Evolutionary conservation across 306 rosid genomes (phyloP), one percentile per base, ranked within the genome.

Genomic region (Biancaea sappan): DNA sequence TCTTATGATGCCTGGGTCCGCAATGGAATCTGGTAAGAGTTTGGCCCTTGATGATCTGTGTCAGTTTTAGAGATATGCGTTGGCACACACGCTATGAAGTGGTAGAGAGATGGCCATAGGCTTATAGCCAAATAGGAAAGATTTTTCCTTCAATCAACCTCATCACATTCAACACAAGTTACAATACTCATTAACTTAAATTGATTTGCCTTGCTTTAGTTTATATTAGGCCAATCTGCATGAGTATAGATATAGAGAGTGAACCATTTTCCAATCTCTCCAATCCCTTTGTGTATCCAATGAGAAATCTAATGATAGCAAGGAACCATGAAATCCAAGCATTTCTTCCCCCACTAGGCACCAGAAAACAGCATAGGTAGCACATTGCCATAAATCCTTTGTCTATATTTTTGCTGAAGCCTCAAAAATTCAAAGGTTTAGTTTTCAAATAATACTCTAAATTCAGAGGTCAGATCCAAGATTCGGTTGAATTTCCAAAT

Each of bases 1-100:
- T 69, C 77, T 87, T 66, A 83, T 86, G 96, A 88, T 88, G 85
- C 98, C 96, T 12, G 54, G 51, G 21, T 84, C 93, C 67, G 58
- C 87, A 16, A 69, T 68, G 85, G 87, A 90, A 83, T 83, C 93
- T 66, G 98, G 98, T 91, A 73, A 81, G 87, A 70, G 38, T 48
- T 37, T 70, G 46, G 18, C 77, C 19, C 2, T 73, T 71, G 61
- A 32, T 69, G 32, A 29, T 62, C 32, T 77, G 43, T 53, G 21
- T 35, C 16, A 22, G 52, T 31, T 26, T 47, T 48, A 62, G 61
- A 32, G 41, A 50, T 66, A 47, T 46, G 18, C 25, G 24, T 3
- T 6, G 11, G 31, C n/a, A 10, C 18, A 1, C 34, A 41, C 47
- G 14, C 2, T 26, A 22, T 13, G 29, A 5, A 24, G n/a, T 18